Base-by-base conservation (phyloP, 2,329 filamentous ascomycete genomes). In the Talaromyces islandicus region DNA sequence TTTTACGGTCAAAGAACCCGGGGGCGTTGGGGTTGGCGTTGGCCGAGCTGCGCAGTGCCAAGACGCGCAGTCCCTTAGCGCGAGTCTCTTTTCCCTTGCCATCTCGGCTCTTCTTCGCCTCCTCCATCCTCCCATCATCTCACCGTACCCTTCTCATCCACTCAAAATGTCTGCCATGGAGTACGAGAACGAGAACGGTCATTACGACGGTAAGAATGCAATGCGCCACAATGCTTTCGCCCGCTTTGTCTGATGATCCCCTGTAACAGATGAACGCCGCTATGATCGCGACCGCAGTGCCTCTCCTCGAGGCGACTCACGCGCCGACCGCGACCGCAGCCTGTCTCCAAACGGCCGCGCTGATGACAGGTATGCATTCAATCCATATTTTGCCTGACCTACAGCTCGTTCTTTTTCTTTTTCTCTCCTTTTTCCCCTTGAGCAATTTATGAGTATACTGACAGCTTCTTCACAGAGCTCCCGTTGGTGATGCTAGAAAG, bases 281-380 rank as follows among this genome's bases (percentile, higher is more conserved):
- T 87, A 87, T 73, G 81, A 85, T 64, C 85, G 86, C 71, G 85
- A 88, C 66, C 83, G 86, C 72, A 87, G 84, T 73, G 83, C 85
- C 67, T 88, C 86, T 65, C 86, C 86, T 68, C 83, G 83, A 70
- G 83, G 83, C 67, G 82, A 84, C 68, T 71, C 70, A 53, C 75
- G 78, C 60, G 77, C 74, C 64, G 79, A 81, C 64, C 81, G 85
- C 66, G 81, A 83, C 67, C 85, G 86, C 70, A 88, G 85, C 72
- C 83, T 85, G 66, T 88, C 86, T 60, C 83, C 85, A 62, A 85
- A 83, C 67, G 84, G 80, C 64, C 85, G 85, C 66, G 69, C 70
- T 51, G 80, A 79, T 64, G 75, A 80, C 68, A 78, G 81, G 81
- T 83, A 76, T 70, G 72, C 64, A 43, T 35, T 32, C 50, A 32